Evolutionary conservation across 805 yeast species (phyloP).

Genomic region (Wickerhamomyces silvicola): DNA sequence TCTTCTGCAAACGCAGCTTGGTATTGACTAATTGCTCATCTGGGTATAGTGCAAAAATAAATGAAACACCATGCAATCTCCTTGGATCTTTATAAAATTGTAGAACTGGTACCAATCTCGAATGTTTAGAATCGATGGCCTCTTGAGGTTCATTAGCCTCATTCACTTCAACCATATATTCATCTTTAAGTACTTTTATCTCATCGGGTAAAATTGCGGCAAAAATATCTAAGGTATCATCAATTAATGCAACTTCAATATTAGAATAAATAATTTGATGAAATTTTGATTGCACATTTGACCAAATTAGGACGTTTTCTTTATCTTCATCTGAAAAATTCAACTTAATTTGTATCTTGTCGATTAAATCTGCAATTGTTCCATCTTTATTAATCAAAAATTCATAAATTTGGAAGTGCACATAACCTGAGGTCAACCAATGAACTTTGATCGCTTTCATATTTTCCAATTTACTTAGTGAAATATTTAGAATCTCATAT

Average conservation of each 20-base stretch:
- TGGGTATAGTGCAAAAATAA: constrained; percentile 64
- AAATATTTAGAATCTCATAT: constrained; percentile 72
- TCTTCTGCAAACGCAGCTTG: constrained; percentile 56
- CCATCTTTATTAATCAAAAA: constrained; percentile 62
- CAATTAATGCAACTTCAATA: constrained; percentile 32
- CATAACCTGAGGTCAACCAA: constrained; percentile 69
- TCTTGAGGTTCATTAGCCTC: constrained; percentile 14
- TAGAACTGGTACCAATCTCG: constrained; percentile 54
- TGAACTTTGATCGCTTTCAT: constrained; percentile 58
- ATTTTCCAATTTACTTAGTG: constrained; percentile 71
- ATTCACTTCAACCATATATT: constrained; percentile 15
- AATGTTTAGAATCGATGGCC: constrained; percentile 13
- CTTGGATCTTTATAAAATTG: constrained; percentile 71
- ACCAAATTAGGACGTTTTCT: constrained; percentile 51
- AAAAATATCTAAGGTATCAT: constrained; percentile 33
- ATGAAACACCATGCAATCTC: constrained; percentile 77
- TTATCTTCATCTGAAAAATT: constrained; percentile 42
- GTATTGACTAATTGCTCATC: constrained; percentile 62
- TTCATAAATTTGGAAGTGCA: constrained; percentile 63
- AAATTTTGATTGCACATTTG: constrained; percentile 31
- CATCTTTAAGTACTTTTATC: constrained; percentile 19
- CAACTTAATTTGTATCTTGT: constrained; percentile 49
- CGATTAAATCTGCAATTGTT: constrained; percentile 46
- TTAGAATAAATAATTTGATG: constrained; percentile 29
- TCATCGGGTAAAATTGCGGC: constrained; percentile 43